These are phyloP conservation scores for Barnettozyma salicaria DNA, from an alignment of 805 yeast genomes.

Conservation along the genomic window DNA sequence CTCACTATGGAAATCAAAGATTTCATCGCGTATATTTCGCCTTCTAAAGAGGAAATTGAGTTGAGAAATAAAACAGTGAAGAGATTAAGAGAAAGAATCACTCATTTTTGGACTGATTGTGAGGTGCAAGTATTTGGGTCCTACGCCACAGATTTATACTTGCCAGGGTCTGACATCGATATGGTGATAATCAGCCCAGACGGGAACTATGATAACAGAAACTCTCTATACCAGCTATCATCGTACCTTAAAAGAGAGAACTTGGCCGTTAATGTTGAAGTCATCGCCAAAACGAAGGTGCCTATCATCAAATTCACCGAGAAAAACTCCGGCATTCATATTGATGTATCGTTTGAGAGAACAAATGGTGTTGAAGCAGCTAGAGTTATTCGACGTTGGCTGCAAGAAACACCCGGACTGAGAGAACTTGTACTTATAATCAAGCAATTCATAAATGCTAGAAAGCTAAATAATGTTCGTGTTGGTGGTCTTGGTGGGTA, in stretches of 20 bases:
- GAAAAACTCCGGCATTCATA: conserved; percentile 58
- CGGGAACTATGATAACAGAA: conserved; percentile 54
- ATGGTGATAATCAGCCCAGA: conserved; percentile 71
- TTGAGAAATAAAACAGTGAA: conserved; percentile 61
- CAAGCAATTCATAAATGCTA: conserved; percentile 75
- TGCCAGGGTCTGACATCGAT: conserved; percentile 95
- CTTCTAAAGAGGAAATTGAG: conserved; percentile 65
- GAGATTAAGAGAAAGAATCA: conserved; percentile 47
- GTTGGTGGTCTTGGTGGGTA: conserved; percentile 95
- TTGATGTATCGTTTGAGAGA: conserved; percentile 88
- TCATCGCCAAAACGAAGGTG: conserved; percentile 84
- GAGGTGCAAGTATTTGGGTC: conserved; percentile 89
- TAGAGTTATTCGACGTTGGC: conserved; percentile 68
- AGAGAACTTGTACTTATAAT: conserved; percentile 76
- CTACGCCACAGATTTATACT: conserved; percentile 83
- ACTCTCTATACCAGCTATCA: conserved; percentile 66
- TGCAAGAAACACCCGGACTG: conserved; percentile 64
- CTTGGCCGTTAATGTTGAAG: conserved; percentile 70
- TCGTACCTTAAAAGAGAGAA: conserved; percentile 55
- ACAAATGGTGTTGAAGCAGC: conserved; percentile 82
- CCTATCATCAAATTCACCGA: conserved; percentile 93
- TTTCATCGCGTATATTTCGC: conserved; percentile 80
- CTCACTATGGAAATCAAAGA: conserved; percentile 79
- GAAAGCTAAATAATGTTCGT: conserved; percentile 79
- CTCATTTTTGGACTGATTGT: conserved; percentile 67